Conservation (phyloP, 805 yeast genomes). For the Pichia gijzeniarum region DNA sequence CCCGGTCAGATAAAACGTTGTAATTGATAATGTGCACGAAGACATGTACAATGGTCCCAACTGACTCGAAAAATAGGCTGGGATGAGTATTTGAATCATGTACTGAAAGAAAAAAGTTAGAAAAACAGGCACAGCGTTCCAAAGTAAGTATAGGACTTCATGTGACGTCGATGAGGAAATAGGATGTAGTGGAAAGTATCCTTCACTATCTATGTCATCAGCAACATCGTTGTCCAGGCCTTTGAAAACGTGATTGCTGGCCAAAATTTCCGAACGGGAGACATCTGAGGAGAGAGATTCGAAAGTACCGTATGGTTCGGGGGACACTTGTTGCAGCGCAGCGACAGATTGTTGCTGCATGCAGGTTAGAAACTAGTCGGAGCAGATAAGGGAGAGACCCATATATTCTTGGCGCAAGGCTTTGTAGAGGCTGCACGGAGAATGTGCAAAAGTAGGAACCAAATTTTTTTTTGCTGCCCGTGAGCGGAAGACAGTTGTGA, state of each 20-base stretch:
- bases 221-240: not conserved
- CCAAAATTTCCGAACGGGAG: too few relatives aligned
- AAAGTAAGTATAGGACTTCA: slow-evolving; percentile 25
- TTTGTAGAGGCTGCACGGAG: too few relatives aligned
- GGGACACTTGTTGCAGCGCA: not conserved
- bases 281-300: not conserved
- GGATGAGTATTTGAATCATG: slow-evolving; percentile 64
- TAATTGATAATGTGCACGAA: slow-evolving; percentile 63
- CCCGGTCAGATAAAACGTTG: slow-evolving; percentile 71
- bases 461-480: too few relatives aligned
- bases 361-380: too few relatives aligned
- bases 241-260: too few relatives aligned
- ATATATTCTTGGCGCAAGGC: too few relatives aligned
- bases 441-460: too few relatives aligned
- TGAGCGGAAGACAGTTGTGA: too few relatives aligned
- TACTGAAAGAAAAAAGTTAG: slow-evolving; percentile 63
- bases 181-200: slow-evolving; percentile 7
- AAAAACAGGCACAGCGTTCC: slow-evolving; percentile 49
- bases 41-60: slow-evolving; percentile 63
- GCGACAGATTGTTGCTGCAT: not conserved
- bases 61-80: slow-evolving; percentile 64
- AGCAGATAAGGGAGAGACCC: too few relatives aligned
- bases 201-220: not conserved
- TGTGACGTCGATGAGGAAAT: slow-evolving; percentile 13
- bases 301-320: slow-evolving; percentile 1